Evolutionary conservation across 768 basidiomycete genomes (phyloP).

Genomic region (Amanita fuliginea): DNA sequence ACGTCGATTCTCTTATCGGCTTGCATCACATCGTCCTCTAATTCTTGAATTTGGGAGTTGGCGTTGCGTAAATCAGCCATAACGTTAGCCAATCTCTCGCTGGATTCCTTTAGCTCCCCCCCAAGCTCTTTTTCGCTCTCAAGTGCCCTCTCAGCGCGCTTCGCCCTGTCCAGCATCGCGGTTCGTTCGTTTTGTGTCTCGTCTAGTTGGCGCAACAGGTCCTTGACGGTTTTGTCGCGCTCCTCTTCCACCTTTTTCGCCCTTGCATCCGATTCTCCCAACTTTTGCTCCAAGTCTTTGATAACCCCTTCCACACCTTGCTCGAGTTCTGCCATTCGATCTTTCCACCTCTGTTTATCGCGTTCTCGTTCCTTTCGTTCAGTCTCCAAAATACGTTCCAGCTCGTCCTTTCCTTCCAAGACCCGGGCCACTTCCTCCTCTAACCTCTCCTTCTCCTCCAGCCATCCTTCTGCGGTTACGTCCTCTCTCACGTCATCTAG

Average conservation of each 20-base stretch:
- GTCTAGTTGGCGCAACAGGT: conserved; percentile 33
- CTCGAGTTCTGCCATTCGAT: conserved; percentile 63
- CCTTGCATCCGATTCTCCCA: conserved; percentile 39
- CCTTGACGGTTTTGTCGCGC: conserved; percentile 24
- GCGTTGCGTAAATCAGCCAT: conserved; percentile 51
- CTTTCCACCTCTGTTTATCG: conserved; percentile 64
- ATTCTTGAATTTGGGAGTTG: conserved; percentile 43
- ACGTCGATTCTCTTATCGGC: conserved; percentile 42
- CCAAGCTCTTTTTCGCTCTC: conserved; percentile 61
- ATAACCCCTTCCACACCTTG: conserved; percentile 58
- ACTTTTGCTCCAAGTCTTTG: conserved; percentile 47
- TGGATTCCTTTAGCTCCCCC: conserved; percentile 53
- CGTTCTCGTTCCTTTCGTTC: conserved; percentile 48
- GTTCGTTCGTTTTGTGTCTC: conserved; percentile 42
- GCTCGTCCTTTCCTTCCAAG: conserved; percentile 38
- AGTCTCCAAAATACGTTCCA: conserved; percentile 34
- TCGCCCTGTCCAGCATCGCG: conserved; percentile 44
- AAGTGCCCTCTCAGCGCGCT: conserved; percentile 53
- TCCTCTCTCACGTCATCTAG: conserved; percentile 59
- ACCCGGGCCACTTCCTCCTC: conserved; percentile 35
- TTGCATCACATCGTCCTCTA: conserved; percentile 48
- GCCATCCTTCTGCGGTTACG: conserved; percentile 51
- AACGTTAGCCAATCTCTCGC: conserved; percentile 43
- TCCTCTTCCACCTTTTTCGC: conserved; percentile 30
- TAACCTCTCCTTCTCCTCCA: conserved; percentile 56